These are phyloP conservation scores for Cucurbita ficifolia DNA, from an alignment of 306 rosid genomes.

Conservation along the genomic window DNA sequence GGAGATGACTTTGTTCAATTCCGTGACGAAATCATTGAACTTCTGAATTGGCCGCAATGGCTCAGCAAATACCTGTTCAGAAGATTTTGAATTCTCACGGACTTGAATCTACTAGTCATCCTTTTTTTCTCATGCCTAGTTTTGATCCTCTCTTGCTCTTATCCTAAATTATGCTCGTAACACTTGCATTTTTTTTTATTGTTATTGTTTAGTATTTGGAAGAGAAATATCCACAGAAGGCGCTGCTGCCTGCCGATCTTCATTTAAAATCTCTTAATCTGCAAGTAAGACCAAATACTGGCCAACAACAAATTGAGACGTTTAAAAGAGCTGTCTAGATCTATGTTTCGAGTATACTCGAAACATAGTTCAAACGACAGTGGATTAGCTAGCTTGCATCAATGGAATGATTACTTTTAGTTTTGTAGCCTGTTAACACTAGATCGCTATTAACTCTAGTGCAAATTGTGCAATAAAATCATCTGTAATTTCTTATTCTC, in stretches of 20 bases:
- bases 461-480: not conserved
- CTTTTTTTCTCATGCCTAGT: not conserved
- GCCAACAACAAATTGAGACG: not conserved
- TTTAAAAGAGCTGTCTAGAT: not conserved
- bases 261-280: constrained; percentile 30
- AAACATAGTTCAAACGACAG: not conserved
- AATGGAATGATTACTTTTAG: not conserved
- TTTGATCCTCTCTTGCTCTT: not conserved
- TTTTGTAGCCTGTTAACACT: not conserved
- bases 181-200: not conserved
- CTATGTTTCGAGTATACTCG: not conserved
- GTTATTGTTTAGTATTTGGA: constrained; percentile 26
- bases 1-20: not conserved
- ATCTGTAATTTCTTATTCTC: not conserved
- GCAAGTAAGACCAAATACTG: constrained; percentile 19
- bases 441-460: not conserved
- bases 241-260: constrained; percentile 29
- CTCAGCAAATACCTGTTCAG: not conserved
- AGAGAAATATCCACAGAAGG: constrained; percentile 27
- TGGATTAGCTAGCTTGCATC: not conserved
- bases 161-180: not conserved
- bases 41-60: not conserved
- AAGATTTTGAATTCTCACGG: not conserved
- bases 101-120: not conserved
- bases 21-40: not conserved